Evolutionary conservation across 352 stramenopile genomes (phyloP), one percentile per base, ranked within the genome.

Genomic region (Globisporangium takayamanum): DNA sequence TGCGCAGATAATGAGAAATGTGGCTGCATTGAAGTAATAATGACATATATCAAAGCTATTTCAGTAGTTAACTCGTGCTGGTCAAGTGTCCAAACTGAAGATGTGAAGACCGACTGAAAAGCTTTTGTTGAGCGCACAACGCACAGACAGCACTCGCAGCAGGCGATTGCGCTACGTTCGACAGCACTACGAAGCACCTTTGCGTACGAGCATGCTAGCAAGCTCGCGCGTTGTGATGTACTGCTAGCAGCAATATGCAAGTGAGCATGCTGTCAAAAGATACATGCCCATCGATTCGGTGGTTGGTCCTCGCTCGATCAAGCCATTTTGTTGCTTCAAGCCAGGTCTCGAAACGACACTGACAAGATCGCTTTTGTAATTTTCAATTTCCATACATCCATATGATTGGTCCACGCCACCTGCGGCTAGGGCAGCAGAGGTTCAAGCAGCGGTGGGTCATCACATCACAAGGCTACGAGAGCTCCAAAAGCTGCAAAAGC

Each of bases 21-120:
- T 12, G 10, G 33, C 33, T 39, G 7, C 2, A 30, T 39, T 11
- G 33, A 12, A 7, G 7, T 11, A 11, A 39, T 45, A 20, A 20
- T 45, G 1, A 45, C 2, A n/a, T n/a, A 8, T 0, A n/a, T n/a
- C n/a, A 1, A 20, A 11, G 33, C 33, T n/a, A 45, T 20, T 45
- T 45, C 4, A 5, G 15, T 4, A 5, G 15, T 45, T 45, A 39
- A 39, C 41, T 26, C 52, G 52, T 57, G 26, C 52, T 57, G 52
- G 52, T 57, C 52, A 57, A 57, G 52, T n/a, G 33, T 57, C 52
- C 52, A 50, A 57, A 37, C 52, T 18, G 3, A 16, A 30, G 39
- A 49, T 49, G 52, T 49, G 52, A 57, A 30, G 52, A 57, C 52
- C 52, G 14, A n/a, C 14, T 45, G 14, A 20, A 45, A 18, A 5